A percentile compares a stretch with the other conserved stretches of the same genome.
These are phyloP conservation scores for Plasmodium sp. DNA, from an alignment of 169 alveolate species.

Conservation along the genomic window DNA sequence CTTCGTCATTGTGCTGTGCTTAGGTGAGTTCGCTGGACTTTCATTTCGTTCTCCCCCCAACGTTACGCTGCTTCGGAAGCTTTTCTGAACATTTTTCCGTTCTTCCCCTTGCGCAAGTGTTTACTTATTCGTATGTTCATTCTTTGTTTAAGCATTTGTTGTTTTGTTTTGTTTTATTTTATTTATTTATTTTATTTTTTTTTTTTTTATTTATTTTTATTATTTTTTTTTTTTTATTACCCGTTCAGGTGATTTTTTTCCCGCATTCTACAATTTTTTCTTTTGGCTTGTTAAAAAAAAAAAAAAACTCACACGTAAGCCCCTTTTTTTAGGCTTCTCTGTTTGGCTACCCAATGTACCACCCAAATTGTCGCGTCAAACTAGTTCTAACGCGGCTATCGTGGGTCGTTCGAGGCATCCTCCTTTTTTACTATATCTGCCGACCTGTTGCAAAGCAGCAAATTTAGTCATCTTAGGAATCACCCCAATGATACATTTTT, in stretches of 20 bases:
- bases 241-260: not conserved
- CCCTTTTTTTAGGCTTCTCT: not conserved
- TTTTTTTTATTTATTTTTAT: not conserved
- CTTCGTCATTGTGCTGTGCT: slow-evolving; percentile 12
- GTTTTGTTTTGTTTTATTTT: not conserved
- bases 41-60: not conserved
- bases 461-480: not conserved
- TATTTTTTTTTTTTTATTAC: not conserved
- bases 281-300: not conserved
- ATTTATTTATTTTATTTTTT: not conserved
- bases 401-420: not conserved
- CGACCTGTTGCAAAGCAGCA: not conserved
- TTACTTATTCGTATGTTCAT: not conserved
- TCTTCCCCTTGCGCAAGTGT: not conserved
- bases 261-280: not conserved
- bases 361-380: not conserved
- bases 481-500: not conserved
- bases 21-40: not conserved
- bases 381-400: not conserved
- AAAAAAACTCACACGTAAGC: not conserved
- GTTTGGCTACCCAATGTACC: not conserved
- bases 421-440: not conserved
- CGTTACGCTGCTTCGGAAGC: not conserved
- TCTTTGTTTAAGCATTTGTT: not conserved
- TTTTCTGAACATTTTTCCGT: not conserved